Base-by-base conservation (phyloP, 495 filamentous ascomycete genomes). In the Penicillium maclennaniae region DNA sequence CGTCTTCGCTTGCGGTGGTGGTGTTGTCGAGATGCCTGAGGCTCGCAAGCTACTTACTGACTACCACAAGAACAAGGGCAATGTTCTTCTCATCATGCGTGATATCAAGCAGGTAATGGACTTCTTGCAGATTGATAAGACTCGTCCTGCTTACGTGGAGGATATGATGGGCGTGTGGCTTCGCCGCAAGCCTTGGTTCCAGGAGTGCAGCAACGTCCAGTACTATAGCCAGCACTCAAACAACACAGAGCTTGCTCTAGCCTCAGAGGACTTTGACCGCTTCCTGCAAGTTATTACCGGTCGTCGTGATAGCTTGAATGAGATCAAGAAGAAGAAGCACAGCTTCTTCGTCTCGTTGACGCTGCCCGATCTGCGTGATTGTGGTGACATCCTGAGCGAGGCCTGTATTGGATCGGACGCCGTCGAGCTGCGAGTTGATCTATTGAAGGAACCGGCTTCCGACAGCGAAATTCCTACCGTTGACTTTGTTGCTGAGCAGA, bases 261-360 rank as follows among this genome's bases (percentile, higher is more conserved):
- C 87, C 9, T 80, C 87, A 4, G 77, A 86, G 43, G 91, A 96
- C 65, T 96, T 97, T 62, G 71, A 73, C 17, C 83, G 85, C 20
- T 97, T 97, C 67, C 69, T 96, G 43, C 74, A 74, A 6, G 75
- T 87, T 5, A 84, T 96, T 45, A 87, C 79, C 17, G 91, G 91
- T 17, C 82, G 82, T 53, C 70, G 72, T 4, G 76, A 78, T n/a
- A 83, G 82, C 45, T 76, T 97, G 36, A 72, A 82, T 40, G 68
- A 73, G 2, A 79, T 92, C 39, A 80, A 80, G 67, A 79, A 77
- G 63, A 95, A 91, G 71, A 69, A 80, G 53, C 84, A 86, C 50
- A 89, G 88, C 17, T 97, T 95, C 77, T 99, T 99, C 62, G 87
- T 97, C 43, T 92, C 91, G 23, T 71, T 97, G 47, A 96, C 93